Evolutionary conservation across 2,329 filamentous ascomycete species (phyloP).

Genomic region (Pseudocercospora eumusae): DNA sequence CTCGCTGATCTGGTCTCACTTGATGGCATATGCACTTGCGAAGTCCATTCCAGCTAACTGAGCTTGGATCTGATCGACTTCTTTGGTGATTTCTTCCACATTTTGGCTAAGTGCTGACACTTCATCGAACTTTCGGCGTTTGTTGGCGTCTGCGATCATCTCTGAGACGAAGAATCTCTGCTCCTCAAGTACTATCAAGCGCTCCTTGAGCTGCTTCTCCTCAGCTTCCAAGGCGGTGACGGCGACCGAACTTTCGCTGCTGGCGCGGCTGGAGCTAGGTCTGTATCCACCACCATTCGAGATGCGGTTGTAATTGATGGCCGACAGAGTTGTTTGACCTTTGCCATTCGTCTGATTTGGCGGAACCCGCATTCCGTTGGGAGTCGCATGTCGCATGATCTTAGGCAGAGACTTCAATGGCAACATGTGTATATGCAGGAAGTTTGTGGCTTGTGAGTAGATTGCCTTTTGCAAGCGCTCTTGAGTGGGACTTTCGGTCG

Average conservation of each 20-base stretch:
- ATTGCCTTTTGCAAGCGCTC: slow-evolving; percentile 75
- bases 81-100: slow-evolving; percentile 75
- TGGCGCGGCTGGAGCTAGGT: slow-evolving; percentile 52
- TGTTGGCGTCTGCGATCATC: slow-evolving; percentile 78
- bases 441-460: slow-evolving; percentile 77
- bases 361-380: slow-evolving; percentile 45
- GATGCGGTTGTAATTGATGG: slow-evolving; percentile 61
- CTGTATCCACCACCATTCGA: slow-evolving; percentile 46
- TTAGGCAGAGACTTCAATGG: slow-evolving; percentile 64
- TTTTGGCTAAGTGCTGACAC: slow-evolving; percentile 77
- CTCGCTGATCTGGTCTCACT: slow-evolving; percentile 27
- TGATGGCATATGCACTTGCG: slow-evolving; percentile 39
- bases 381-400: slow-evolving; percentile 57
- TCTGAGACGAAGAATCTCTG: slow-evolving; percentile 85
- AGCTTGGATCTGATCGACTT: slow-evolving; percentile 61
- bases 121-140: slow-evolving; percentile 80
- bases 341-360: slow-evolving; percentile 31
- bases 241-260: slow-evolving; percentile 44
- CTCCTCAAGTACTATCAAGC: slow-evolving; percentile 82
- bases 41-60: slow-evolving; percentile 43
- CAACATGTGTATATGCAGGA: slow-evolving; percentile 87
- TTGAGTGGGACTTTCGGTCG: slow-evolving; percentile 71
- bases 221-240: slow-evolving; percentile 74
- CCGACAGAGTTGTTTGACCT: slow-evolving; percentile 53
- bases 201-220: slow-evolving; percentile 78